These are phyloP conservation scores for Inonotus obliquus DNA, from an alignment of 1,284 basidiomycete genomes.

Conservation along the genomic window DNA sequence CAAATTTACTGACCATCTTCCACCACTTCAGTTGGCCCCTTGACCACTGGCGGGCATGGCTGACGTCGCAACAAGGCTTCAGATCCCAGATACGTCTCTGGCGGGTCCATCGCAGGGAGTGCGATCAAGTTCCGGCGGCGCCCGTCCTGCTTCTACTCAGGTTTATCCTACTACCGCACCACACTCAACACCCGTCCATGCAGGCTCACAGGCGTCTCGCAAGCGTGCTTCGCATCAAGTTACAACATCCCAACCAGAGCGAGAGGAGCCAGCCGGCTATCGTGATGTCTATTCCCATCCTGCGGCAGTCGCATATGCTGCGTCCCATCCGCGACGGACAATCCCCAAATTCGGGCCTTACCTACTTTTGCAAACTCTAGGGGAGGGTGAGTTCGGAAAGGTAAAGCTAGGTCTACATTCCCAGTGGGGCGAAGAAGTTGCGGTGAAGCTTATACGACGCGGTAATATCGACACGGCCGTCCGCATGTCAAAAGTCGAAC, in stretches of 20 bases:
- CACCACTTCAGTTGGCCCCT: neutral
- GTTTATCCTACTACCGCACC: constrained; percentile 37
- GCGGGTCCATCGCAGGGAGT: constrained; percentile 43
- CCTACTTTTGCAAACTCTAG: constrained; percentile 90
- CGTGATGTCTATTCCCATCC: constrained; percentile 81
- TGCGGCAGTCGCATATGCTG: constrained; percentile 79
- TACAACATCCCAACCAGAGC: constrained; percentile 39
- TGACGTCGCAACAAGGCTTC: constrained; percentile 28
- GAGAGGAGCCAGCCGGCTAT: constrained; percentile 44
- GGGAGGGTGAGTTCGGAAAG: constrained; percentile 99
- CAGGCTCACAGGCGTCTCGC: constrained; percentile 33
- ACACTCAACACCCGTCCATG: constrained; percentile 27
- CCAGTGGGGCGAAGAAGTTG: constrained; percentile 98
- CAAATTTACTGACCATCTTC: constrained; percentile 1
- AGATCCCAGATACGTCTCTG: constrained; percentile 41
- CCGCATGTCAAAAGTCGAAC: constrained; percentile 92
- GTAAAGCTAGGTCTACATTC: constrained; percentile 96
- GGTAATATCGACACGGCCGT: constrained; percentile 87
- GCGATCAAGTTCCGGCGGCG: constrained; percentile 9
- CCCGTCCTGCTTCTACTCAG: constrained; percentile 38
- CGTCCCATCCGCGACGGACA: constrained; percentile 77
- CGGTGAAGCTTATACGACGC: constrained; percentile 94
- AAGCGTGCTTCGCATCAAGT: constrained; percentile 47
- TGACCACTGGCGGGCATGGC: neutral
- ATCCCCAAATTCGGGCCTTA: constrained; percentile 95